These are phyloP conservation scores for Fusarium tricinctum DNA, from an alignment of 2,329 filamentous ascomycete species.

Conservation along the genomic window DNA sequence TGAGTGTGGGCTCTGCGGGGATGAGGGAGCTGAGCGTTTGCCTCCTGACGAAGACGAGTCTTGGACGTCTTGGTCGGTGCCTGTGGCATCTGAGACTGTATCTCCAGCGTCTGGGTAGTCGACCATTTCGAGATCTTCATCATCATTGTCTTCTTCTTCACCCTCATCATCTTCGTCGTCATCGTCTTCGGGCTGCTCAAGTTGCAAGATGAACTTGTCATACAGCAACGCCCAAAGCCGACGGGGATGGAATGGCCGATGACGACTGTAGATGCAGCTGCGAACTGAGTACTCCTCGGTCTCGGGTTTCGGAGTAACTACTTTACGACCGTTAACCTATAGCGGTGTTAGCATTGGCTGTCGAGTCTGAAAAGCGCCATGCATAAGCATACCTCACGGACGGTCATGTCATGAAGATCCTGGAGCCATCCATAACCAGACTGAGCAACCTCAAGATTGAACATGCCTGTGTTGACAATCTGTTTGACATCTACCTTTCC, in stretches of 20 bases:
- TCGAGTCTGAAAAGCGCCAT: too few relatives aligned
- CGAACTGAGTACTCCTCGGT: constrained; percentile 80
- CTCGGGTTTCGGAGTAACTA: constrained; percentile 76
- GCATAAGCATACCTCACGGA: constrained; percentile 63
- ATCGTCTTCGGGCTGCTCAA: constrained; percentile 58
- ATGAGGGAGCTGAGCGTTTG: constrained; percentile 41
- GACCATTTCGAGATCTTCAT: constrained; percentile 47
- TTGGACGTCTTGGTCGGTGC: neutral
- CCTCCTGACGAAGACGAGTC: constrained; percentile 32
- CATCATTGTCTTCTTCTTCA: constrained; percentile 47
- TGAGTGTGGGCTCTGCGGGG: constrained; percentile 44
- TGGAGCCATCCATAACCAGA: constrained; percentile 78
- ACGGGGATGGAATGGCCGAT: constrained; percentile 67
- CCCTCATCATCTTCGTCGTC: constrained; percentile 54
- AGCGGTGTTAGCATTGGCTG: too few relatives aligned
- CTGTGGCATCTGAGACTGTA: neutral
- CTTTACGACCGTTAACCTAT: constrained; percentile 63
- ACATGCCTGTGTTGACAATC: constrained; percentile 75
- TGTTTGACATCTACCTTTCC: constrained; percentile 72
- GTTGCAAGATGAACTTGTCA: constrained; percentile 66
- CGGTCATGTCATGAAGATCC: constrained; percentile 76
- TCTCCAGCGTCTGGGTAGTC: constrained; percentile 33
- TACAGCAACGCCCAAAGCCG: constrained; percentile 62
- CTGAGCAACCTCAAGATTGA: constrained; percentile 74
- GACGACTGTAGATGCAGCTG: constrained; percentile 76